Percentiles rank a stretch among this genome's conserved stretches.
Conservation (phyloP, 306 rosid genomes). For the Corylus heterophylla region DNA sequence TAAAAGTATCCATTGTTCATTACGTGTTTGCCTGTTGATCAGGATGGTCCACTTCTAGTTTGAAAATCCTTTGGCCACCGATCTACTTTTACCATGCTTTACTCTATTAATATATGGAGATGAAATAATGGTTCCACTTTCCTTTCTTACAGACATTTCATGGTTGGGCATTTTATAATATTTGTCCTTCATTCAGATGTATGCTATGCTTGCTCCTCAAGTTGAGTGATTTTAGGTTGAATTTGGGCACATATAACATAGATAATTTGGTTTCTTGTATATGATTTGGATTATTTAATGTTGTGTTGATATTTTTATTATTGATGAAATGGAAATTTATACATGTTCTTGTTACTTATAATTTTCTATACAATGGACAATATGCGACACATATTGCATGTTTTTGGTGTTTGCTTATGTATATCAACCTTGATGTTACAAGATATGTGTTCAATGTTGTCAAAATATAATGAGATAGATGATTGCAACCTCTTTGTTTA, state of each 20-base stretch:
- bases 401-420: constrained; percentile 1
- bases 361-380: not conserved
- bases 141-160: not conserved
- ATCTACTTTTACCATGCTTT: not conserved
- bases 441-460: not conserved
- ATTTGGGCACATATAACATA: not conserved
- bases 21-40: not conserved
- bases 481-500: not conserved
- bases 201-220: not conserved
- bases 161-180: constrained; percentile 6
- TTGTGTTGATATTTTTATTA: not conserved
- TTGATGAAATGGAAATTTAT: not conserved
- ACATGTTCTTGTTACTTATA: not conserved
- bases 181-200: not conserved
- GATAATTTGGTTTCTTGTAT: constrained; percentile 2
- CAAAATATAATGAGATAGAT: not conserved
- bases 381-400: not conserved
- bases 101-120: not conserved
- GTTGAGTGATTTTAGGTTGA: not conserved
- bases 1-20: not conserved
- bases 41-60: not conserved
- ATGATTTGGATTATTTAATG: not conserved
- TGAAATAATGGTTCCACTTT: not conserved
- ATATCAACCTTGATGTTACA: not conserved
- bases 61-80: constrained; percentile 1